These are phyloP conservation scores for Phytophthora niederhauseri DNA, from an alignment of 352 stramenopile species.

Conservation along the genomic window DNA sequence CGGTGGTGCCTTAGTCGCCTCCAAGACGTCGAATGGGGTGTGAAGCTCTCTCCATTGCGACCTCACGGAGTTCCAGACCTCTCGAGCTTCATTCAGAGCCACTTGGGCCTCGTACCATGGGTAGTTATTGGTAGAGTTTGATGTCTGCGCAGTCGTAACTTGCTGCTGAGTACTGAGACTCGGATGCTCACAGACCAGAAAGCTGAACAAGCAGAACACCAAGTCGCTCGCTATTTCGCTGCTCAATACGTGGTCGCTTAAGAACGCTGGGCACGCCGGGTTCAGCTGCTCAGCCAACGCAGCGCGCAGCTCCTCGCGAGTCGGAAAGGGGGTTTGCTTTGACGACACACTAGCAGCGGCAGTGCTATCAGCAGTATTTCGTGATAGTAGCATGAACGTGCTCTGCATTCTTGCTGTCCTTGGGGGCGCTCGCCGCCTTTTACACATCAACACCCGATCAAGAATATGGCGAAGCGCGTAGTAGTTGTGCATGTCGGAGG, in stretches of 20 bases:
- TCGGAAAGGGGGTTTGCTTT: slow-evolving; percentile 42
- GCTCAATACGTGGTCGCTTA: slow-evolving; percentile 44
- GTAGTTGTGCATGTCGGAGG: slow-evolving; percentile 63
- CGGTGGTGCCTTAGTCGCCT: slow-evolving; percentile 40
- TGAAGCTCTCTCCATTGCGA: slow-evolving; percentile 66
- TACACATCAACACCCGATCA: slow-evolving; percentile 37
- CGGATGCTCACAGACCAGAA: slow-evolving; percentile 64
- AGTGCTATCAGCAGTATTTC: slow-evolving; percentile 9
- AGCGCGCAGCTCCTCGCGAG: slow-evolving; percentile 44
- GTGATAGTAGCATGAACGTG: slow-evolving; percentile 24
- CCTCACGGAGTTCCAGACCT: slow-evolving; percentile 54
- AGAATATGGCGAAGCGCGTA: slow-evolving; percentile 68
- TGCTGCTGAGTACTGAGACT: slow-evolving; percentile 29
- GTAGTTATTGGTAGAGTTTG: slow-evolving; percentile 16
- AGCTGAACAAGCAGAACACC: slow-evolving; percentile 64
- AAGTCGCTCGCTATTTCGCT: slow-evolving; percentile 52
- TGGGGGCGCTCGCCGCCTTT: slow-evolving; percentile 7
- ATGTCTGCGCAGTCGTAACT: neutral
- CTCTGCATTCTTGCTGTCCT: slow-evolving; percentile 20
- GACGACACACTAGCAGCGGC: slow-evolving; percentile 5
- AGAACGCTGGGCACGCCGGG: slow-evolving; percentile 49
- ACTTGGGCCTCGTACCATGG: slow-evolving; percentile 66
- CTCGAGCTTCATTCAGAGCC: slow-evolving; percentile 48
- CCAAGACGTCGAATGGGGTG: slow-evolving; percentile 62
- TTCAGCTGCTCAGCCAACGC: slow-evolving; percentile 45